Conservation (phyloP, 805 yeast genomes). For the Hanseniaspora nectarophila region DNA sequence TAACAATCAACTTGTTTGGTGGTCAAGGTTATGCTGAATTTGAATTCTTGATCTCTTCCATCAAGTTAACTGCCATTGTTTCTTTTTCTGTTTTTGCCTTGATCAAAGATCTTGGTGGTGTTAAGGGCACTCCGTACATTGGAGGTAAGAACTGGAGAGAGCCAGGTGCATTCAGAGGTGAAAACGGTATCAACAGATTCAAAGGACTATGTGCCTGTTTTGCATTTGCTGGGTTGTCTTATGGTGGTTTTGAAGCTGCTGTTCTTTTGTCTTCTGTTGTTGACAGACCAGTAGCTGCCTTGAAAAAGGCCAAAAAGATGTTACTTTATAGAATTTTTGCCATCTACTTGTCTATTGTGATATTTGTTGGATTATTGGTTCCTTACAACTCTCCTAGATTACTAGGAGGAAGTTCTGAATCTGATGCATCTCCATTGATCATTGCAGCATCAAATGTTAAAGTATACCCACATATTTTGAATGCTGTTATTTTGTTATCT, state of each 20-base stretch:
- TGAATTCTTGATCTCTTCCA: constrained; percentile 47
- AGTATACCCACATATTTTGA: constrained; percentile 60
- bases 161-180: constrained; percentile 42
- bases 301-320: constrained; percentile 43
- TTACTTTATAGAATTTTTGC: constrained; percentile 43
- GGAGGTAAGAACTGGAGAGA: constrained; percentile 41
- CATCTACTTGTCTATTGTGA: constrained; percentile 43
- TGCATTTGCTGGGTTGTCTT: constrained; percentile 47
- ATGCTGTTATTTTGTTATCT: constrained; percentile 60
- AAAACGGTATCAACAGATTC: constrained; percentile 34
- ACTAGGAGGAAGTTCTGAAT: constrained; percentile 30
- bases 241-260: constrained; percentile 50
- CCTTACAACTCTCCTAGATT: constrained; percentile 37
- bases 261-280: constrained; percentile 41
- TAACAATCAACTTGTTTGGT: constrained; percentile 40
- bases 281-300: constrained; percentile 36
- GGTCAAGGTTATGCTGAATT: constrained; percentile 56
- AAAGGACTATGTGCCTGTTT: constrained; percentile 45
- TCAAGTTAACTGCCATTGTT: constrained; percentile 46
- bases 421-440: constrained; percentile 40
- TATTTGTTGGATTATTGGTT: constrained; percentile 48
- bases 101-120: constrained; percentile 46
- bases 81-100: constrained; percentile 54
- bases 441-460: constrained; percentile 40
- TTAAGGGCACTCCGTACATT: constrained; percentile 37